Conservation (phyloP, 192 early-diverging fungal genomes). For the Backusella sp. region DNA sequence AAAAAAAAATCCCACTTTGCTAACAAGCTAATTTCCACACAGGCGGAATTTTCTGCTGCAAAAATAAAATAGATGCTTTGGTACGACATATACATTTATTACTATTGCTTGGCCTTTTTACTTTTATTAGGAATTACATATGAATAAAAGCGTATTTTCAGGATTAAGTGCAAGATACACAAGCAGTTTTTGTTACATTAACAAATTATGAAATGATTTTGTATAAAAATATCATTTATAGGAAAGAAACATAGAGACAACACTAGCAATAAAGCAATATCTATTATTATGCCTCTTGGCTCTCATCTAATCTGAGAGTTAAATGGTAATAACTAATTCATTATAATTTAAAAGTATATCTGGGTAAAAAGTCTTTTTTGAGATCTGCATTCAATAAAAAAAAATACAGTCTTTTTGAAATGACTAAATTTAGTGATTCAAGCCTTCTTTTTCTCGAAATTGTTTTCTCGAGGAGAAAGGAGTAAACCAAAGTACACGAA, state of each 20-base stretch:
- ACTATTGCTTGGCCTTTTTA: constrained; percentile 6
- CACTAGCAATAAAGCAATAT: neutral
- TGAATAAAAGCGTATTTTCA: neutral
- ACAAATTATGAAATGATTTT: neutral
- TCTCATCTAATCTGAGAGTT: neutral
- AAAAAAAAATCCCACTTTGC: neutral
- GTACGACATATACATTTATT: neutral
- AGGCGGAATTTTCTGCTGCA: neutral
- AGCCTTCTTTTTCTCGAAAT: neutral
- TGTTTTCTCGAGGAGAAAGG: neutral
- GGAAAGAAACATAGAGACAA: neutral
- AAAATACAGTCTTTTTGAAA: neutral
- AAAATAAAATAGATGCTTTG: neutral
- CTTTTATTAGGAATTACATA: neutral
- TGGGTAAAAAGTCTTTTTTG: neutral
- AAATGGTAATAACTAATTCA: neutral
- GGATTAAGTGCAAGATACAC: neutral
- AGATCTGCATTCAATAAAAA: neutral
- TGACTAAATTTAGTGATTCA: neutral
- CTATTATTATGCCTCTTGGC: neutral
- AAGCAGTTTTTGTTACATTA: neutral
- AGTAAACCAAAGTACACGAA: neutral
- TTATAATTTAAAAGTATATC: neutral
- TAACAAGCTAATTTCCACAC: neutral
- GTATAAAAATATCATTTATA: neutral